Percentiles rank a stretch among this genome's conserved stretches.
These are phyloP conservation scores for Yarrowia porcina DNA, from an alignment of 805 yeast species.

Conservation along the genomic window DNA sequence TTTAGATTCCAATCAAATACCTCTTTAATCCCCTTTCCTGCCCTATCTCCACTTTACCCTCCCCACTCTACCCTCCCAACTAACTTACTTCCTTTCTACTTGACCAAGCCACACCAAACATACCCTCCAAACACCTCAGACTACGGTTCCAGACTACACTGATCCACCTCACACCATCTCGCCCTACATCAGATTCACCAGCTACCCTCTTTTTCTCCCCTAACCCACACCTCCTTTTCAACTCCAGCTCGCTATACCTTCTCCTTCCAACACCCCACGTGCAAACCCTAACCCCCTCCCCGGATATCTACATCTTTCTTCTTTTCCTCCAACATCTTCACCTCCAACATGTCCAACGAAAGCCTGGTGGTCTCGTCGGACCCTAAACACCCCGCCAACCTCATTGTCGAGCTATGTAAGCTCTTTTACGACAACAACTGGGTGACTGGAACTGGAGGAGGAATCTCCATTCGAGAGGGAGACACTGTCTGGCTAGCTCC, in stretches of 20 bases:
- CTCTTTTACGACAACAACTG: constrained; percentile 76
- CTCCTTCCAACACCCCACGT: not conserved
- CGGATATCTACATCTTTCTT: not conserved
- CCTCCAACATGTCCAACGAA: not conserved
- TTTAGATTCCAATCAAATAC: no score
- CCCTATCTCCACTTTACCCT: no score
- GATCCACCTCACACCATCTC: no score
- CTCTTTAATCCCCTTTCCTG: no score
- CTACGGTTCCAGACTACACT: no score
- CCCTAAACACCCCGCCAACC: constrained; percentile 72
- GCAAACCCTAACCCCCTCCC: constrained; percentile 3
- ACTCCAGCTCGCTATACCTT: not conserved
- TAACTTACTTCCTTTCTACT: no score
- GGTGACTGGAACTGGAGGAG: constrained; percentile 98
- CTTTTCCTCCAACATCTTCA: not conserved
- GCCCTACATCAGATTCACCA: no score
- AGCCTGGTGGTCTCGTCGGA: constrained; percentile 34
- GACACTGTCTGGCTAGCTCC: constrained; percentile 76
- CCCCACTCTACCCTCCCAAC: no score
- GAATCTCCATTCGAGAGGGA: constrained; percentile 67
- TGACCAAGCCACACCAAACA: not conserved
- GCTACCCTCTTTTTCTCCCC: not conserved
- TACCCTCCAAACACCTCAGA: no score
- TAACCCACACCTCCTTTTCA: not conserved
- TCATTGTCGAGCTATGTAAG: constrained; percentile 77